These are phyloP conservation scores for Fusarium begoniae DNA, from an alignment of 2,329 filamentous ascomycete genomes.

Conservation along the genomic window DNA sequence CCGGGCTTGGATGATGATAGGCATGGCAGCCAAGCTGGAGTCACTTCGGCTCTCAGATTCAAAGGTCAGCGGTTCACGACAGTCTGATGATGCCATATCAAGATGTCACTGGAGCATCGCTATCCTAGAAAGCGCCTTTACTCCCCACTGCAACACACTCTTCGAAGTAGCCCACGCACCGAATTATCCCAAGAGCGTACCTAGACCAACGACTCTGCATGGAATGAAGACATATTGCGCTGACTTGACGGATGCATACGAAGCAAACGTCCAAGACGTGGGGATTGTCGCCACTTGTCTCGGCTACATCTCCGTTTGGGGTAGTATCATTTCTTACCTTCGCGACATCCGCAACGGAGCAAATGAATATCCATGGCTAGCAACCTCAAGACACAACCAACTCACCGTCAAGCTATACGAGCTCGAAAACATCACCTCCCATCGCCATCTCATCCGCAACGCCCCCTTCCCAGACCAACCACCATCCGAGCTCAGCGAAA, in stretches of 20 bases:
- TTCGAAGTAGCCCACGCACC: neutral
- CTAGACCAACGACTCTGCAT: conserved; percentile 3
- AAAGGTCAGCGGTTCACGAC: neutral
- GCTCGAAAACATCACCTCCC: conserved; percentile 23
- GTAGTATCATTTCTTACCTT: conserved; percentile 30
- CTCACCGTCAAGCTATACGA: conserved; percentile 36
- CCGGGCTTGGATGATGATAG: conserved; percentile 40
- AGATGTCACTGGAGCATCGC: conserved; percentile 37
- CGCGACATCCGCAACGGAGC: conserved; percentile 29
- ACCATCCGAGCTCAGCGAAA: neutral
- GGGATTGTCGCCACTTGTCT: conserved; percentile 19
- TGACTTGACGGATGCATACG: conserved; percentile 34
- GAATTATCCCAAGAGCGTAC: conserved; percentile 24
- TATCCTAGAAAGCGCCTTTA: conserved; percentile 25
- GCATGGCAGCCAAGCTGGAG: conserved; percentile 31
- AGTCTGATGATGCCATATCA: neutral
- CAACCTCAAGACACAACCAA: conserved; percentile 25
- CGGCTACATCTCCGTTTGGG: conserved; percentile 18
- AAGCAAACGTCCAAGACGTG: conserved; percentile 12
- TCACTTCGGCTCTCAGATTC: conserved; percentile 14
- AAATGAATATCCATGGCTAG: conserved; percentile 35
- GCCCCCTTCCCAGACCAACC: conserved; percentile 35
- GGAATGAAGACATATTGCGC: conserved; percentile 33
- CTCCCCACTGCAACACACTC: conserved; percentile 6
- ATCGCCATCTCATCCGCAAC: conserved; percentile 34